Conservation (phyloP, 306 rosid species). For the Dryas alaskensis region DNA sequence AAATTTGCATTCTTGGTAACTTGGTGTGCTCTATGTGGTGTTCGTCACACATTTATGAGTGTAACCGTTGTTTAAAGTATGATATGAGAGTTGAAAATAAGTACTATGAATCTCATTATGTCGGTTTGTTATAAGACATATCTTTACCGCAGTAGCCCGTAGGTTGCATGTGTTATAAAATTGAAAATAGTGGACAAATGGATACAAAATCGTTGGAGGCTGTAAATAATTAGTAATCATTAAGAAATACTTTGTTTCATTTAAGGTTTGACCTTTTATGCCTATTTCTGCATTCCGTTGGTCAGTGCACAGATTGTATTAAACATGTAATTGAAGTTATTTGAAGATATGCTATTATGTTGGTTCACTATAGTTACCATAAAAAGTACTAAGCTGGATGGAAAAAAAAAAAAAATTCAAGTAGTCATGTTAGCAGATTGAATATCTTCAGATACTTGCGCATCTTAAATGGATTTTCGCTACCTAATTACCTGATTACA, state of each 20-base stretch:
- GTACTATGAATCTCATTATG: neutral
- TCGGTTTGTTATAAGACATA: neutral
- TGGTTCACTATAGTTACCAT: neutral
- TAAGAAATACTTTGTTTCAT: neutral
- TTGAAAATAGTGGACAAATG: neutral
- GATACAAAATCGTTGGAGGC: neutral
- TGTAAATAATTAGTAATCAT: neutral
- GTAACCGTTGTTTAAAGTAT: neutral
- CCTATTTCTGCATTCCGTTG: neutral
- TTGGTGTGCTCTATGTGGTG: neutral
- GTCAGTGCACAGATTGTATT: neutral
- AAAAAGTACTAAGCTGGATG: constrained; percentile 3
- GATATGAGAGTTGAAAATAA: neutral
- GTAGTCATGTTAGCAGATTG: constrained; percentile 1
- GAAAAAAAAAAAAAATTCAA: neutral
- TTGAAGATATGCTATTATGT: neutral
- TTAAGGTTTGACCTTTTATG: neutral
- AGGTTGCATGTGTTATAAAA: neutral
- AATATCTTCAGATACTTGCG: neutral
- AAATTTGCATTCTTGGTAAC: neutral
- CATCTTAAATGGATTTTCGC: neutral
- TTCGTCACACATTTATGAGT: neutral
- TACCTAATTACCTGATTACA: neutral
- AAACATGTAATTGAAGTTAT: neutral
- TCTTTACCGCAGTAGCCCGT: too few species aligned